Evolutionary conservation across 768 basidiomycete species (phyloP).

Genomic region (Gymnopilus junonius): DNA sequence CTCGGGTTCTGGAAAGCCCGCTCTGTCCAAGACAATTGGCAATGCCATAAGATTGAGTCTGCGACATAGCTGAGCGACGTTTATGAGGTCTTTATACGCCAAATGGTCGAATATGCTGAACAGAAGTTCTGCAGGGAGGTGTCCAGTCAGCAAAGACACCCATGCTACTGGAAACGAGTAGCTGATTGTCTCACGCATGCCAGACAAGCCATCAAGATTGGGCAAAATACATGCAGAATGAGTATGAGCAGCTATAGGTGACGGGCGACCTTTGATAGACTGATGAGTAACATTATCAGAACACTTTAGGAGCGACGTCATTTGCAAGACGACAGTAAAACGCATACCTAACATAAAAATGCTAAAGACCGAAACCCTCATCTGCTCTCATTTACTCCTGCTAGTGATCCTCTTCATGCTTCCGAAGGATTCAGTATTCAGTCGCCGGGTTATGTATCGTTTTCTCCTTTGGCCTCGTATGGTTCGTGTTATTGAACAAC

Average conservation of each 20-base stretch:
- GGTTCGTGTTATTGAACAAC: conserved; percentile 32
- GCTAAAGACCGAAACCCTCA: not conserved
- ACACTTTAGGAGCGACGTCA: not conserved
- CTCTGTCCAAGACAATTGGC: conserved; percentile 6
- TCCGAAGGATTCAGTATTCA: conserved; percentile 2
- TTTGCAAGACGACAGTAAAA: not conserved
- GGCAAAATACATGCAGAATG: not conserved
- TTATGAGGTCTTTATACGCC: conserved; percentile 6
- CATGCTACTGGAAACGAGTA: too few species aligned
- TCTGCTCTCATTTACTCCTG: not conserved
- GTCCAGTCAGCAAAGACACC: not conserved
- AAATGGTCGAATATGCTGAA: conserved; percentile 3
- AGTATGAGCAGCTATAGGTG: not conserved
- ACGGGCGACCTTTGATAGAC: not conserved
- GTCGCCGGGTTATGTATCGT: not conserved
- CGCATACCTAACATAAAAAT: not conserved
- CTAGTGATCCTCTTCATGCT: not conserved
- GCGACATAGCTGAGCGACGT: conserved; percentile 10
- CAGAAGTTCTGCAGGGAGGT: conserved; percentile 15
- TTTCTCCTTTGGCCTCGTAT: conserved; percentile 18
- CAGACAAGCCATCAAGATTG: not conserved
- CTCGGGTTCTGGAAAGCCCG: conserved; percentile 4
- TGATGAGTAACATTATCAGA: not conserved
- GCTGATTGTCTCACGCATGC: not conserved
- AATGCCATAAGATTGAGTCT: conserved; percentile 15